Percentiles rank a stretch among this genome's conserved stretches.
phyloP scores from a whole-genome alignment of 2,329 filamentous ascomycete species.

The Cordyceps pruinosa region DNA sequence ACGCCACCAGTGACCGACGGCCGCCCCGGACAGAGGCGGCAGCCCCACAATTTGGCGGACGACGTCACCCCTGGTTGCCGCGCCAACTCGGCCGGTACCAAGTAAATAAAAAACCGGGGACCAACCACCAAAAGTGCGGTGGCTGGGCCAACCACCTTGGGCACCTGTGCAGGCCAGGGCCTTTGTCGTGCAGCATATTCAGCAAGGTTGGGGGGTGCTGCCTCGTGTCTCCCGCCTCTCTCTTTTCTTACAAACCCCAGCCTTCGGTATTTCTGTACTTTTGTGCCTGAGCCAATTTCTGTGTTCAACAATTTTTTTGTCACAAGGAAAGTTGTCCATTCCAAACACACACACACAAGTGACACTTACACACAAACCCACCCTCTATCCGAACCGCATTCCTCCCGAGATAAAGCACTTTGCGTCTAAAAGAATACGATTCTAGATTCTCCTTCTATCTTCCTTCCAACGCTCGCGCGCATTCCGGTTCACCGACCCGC shows the following conservation, averaged over 20 bases:
- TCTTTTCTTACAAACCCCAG: conserved; percentile 5
- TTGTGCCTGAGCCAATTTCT: neutral
- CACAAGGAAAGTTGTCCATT: conserved; percentile 12
- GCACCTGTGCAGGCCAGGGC: conserved; percentile 2
- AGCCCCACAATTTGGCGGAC: conserved; percentile 5
- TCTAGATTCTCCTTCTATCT: neutral
- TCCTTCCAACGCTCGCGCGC: neutral
- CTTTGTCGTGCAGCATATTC: neutral
- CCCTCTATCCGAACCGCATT: neutral
- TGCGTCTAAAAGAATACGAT: conserved; percentile 5
- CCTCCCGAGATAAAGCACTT: neutral
- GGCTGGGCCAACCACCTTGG: conserved; percentile 24
- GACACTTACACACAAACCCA: neutral
- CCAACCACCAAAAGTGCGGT: conserved; percentile 19
- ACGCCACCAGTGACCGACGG: too few relatives aligned
- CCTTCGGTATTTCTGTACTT: conserved; percentile 9
- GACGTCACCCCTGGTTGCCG: conserved; percentile 17
- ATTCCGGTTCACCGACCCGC: neutral
- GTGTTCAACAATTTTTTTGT: neutral
- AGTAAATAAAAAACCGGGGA: conserved; percentile 21
- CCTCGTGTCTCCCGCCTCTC: neutral
- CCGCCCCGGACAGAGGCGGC: neutral
- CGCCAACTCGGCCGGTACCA: conserved; percentile 18
- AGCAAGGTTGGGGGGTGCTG: conserved; percentile 2
- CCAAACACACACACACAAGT: conserved; percentile 1